Evolutionary conservation across 1,284 basidiomycete species (phyloP).

Genomic region (Rhodotorula sp.): DNA sequence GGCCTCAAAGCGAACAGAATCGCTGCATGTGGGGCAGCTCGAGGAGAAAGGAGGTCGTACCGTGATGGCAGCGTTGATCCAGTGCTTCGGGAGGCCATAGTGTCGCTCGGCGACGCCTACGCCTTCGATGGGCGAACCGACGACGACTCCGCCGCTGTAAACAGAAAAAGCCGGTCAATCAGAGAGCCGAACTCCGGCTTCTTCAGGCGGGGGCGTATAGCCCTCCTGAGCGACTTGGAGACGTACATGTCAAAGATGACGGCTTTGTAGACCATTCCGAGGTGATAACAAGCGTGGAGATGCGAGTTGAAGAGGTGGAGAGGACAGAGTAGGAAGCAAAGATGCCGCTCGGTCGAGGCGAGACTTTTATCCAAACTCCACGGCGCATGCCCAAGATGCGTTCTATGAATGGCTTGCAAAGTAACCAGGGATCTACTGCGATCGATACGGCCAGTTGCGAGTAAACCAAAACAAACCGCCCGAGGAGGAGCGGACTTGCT

Average conservation of each 20-base stretch:
- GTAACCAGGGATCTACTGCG: too few relatives aligned
- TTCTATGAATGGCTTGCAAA: too few relatives aligned
- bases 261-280: conserved; percentile 27
- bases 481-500: too few relatives aligned
- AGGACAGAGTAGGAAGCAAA: not conserved
- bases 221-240: not conserved
- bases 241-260: conserved; percentile 48
- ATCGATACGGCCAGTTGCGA: too few relatives aligned
- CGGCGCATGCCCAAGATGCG: too few relatives aligned
- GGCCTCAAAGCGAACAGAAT: not conserved
- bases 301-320: too few relatives aligned
- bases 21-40: not conserved
- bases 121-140: conserved; percentile 47
- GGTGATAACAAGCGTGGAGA: not conserved
- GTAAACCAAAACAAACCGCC: too few relatives aligned
- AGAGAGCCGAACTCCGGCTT: not conserved
- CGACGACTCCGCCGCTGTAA: conserved; percentile 48
- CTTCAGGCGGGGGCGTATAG: not conserved
- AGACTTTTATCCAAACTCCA: too few relatives aligned
- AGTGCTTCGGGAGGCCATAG: conserved; percentile 47
- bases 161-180: too few relatives aligned
- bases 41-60: conserved; percentile 15
- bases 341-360: too few relatives aligned
- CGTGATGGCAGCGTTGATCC: conserved; percentile 50
- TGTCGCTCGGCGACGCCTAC: conserved; percentile 46